A percentile compares a stretch with the other conserved stretches of the same genome.
Conservation (phyloP, 306 rosid species). For the Vigna angularis region DNA sequence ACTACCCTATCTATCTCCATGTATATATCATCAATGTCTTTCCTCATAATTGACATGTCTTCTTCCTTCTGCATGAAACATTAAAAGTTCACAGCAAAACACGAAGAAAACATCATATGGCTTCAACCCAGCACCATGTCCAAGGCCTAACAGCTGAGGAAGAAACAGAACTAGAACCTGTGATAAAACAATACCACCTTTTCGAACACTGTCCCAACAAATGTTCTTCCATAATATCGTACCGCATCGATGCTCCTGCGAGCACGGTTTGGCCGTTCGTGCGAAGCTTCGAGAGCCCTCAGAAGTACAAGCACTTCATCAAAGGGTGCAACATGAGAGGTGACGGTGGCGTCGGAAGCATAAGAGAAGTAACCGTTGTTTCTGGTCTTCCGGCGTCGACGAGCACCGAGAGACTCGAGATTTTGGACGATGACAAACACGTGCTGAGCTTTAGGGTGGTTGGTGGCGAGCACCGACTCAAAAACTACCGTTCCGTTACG, state of each 20-base stretch:
- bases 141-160: conserved; percentile 72
- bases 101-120: conserved; percentile 28
- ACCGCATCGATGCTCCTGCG: conserved; percentile 71
- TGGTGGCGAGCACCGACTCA: conserved; percentile 89
- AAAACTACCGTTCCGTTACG: conserved; percentile 80
- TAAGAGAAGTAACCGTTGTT: conserved; percentile 79
- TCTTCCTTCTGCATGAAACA: not conserved
- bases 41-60: too few species aligned
- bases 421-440: conserved; percentile 81
- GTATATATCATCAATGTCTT: not conserved
- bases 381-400: conserved; percentile 95
- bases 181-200: conserved; percentile 67
- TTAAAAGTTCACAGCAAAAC: not conserved
- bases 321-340: conserved; percentile 83
- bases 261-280: conserved; percentile 67
- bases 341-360: conserved; percentile 79
- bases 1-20: not conserved
- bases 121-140: conserved; percentile 37
- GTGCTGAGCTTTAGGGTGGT: conserved; percentile 78
- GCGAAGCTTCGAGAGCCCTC: conserved; percentile 77
- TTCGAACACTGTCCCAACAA: conserved; percentile 57
- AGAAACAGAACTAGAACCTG: conserved; percentile 51
- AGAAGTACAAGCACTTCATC: conserved; percentile 87
- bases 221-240: conserved; percentile 75
- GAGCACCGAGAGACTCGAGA: conserved; percentile 89